Conservation (phyloP, 2,329 filamentous ascomycete genomes). For the Colletotrichum paranaense region DNA sequence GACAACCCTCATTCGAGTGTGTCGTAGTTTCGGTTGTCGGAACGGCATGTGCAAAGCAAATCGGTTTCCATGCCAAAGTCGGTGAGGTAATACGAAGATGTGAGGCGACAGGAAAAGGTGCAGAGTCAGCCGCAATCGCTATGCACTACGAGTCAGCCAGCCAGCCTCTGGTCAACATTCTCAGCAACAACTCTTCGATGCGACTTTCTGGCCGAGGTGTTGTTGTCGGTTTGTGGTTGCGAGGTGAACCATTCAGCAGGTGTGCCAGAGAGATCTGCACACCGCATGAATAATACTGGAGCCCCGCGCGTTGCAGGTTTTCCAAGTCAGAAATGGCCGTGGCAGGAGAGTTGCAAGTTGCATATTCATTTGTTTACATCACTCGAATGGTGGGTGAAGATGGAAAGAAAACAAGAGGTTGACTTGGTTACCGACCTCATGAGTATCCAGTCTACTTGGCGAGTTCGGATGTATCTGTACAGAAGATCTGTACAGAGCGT, state of each 20-base stretch:
- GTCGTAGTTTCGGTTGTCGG: not conserved
- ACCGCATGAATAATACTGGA: not conserved
- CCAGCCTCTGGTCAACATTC: not conserved
- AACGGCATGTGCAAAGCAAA: not conserved
- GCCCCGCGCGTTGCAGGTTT: not conserved
- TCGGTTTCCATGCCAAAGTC: not conserved
- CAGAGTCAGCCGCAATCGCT: not conserved
- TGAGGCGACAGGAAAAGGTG: not conserved
- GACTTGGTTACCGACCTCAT: not conserved
- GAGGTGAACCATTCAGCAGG: not conserved
- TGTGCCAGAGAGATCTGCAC: not conserved
- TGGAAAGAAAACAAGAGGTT: not conserved
- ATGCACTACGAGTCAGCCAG: not conserved
- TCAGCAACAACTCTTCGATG: not conserved
- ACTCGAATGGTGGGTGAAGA: not conserved
- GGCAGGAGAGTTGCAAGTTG: not conserved
- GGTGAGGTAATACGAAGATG: not conserved
- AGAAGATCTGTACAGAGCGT: not conserved
- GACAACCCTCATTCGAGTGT: not conserved
- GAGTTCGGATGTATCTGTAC: not conserved
- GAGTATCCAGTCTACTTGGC: not conserved
- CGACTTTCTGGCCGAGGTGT: not conserved
- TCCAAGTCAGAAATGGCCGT: not conserved
- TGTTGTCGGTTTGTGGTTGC: not conserved
- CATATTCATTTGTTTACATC: not conserved